Evolutionary conservation across 148 eudicot species (phyloP), one percentile per base, ranked within the genome.

Genomic region (Rhododendron ferrugineum): DNA sequence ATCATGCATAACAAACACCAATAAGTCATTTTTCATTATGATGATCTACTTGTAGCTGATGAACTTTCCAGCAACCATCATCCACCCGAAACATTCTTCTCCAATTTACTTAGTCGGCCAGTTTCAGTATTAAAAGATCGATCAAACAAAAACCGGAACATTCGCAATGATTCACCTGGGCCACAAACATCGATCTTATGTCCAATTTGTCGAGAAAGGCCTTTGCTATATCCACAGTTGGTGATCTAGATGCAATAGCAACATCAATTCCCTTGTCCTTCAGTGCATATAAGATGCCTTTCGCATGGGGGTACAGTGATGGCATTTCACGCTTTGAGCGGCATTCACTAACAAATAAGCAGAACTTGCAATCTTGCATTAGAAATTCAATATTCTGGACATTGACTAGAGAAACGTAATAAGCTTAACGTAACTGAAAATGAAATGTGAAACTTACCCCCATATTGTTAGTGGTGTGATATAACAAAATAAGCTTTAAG

Each of bases 241-340:
- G 99, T 36, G 99, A 95, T 91, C 99, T 92, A 72, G 99, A 97
- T 81, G 99, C 99, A 88, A 97, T 90, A 46, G 99, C 98, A 82
- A 95, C 77, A 87, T 90, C 91, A 81, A 95, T 82, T 49, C 98
- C 98, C 88, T 95, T 97, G 81, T 95, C 98, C 88, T 95, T 95
- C 28, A 97, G 91, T n/a, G 99, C 98, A 86, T 87, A 82, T 87
- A 97, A 79, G 83, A 97, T 95, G 54, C 99, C 98, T 87, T 93
- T 93, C 1, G 95, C 98, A 70, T 97, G 95, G 73, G 99, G 98
- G 90, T 95, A 97, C 89, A 93, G 40, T 20, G 93, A 92, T 28
- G 99, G 99, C 93, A 86, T 95, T 58, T 95, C 98, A 79, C 93
- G 92, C 85, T 94, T 97, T 84, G 98, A 93, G 58, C 98, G 98